Base-by-base conservation (phyloP, 768 basidiomycete species). In the Amanita rubescens region DNA sequence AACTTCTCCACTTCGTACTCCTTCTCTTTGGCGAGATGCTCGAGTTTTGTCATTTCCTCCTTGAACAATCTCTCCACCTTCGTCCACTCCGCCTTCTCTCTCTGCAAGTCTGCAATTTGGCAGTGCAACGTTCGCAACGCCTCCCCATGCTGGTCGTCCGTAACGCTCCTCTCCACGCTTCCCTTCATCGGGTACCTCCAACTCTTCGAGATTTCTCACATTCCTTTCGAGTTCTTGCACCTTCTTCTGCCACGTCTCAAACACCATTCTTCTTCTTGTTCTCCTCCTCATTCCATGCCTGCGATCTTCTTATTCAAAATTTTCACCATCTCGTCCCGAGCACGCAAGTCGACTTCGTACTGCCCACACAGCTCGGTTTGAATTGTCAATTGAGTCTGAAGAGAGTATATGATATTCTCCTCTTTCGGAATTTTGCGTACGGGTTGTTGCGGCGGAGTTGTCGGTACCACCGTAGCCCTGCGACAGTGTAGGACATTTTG, bases 151-250 rank as follows among this genome's bases (percentile, higher is more conserved):
- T 88, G 1, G 88, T 84, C 85, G 60, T 89, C 87, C 76, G 95
- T 94, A 37, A 94, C 69, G 57, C 90, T 88, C 17, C 84, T 72
- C 55, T 88, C 86, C 66, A 91, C 71, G 60, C 85, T 89, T 62
- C 90, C 89, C 59, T 88, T 82, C 37, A 92, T 76, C 41, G 86
- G 86, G 6, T 80, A n/a, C 75, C 56, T 97, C 94, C 25, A 94
- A 87, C 63, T 94, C 88, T 71, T 95, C 87, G 30, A 86, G 73
- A 53, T 73, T 69, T 14, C 81, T 75, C 49, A 84, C 83, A 56
- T 79, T 72, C 57, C 73, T 77, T 68, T 91, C 87, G 44, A 92
- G 69, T 58, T 90, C 87, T 50, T 74, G 73, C 3, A 90, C 84
- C 58, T 87, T 87, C 71, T 86, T 87, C 72, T 83, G 85, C 84